Conservation (phyloP, 2,329 filamentous ascomycete genomes). For the Gnomoniopsis smithogilvyi region DNA sequence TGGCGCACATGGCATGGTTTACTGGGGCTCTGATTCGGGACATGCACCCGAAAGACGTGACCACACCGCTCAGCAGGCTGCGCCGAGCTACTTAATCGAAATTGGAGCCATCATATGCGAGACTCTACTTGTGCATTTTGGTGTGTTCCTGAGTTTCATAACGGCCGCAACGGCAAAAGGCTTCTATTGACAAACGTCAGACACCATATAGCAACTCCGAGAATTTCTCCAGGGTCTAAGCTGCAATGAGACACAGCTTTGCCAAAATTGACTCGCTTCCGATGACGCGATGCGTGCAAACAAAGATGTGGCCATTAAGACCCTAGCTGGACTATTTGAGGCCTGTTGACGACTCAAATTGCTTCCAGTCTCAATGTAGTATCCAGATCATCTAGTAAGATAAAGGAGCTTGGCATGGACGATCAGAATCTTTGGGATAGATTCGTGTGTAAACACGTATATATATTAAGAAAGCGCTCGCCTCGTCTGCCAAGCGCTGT, state of each 20-base stretch:
- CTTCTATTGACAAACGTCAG: neutral
- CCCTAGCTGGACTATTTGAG: neutral
- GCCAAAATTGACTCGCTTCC: neutral
- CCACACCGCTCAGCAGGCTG: no score
- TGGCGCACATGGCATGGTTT: no score
- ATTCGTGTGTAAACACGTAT: no score
- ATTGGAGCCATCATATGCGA: no score
- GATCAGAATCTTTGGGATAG: no score
- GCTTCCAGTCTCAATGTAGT: neutral
- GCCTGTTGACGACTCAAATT: neutral
- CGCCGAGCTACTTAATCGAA: no score
- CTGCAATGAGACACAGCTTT: neutral
- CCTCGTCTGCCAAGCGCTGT: neutral
- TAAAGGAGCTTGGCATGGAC: neutral
- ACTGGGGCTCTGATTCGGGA: no score
- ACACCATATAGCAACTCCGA: neutral
- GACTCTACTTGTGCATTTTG: no score
- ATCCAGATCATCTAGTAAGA: neutral
- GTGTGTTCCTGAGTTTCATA: no score
- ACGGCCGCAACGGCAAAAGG: no score
- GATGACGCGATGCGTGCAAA: neutral
- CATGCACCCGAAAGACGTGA: no score
- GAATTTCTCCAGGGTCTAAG: neutral
- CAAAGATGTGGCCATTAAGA: neutral
- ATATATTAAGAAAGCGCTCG: neutral